Base-by-base conservation (phyloP, 139 green algal genomes). In the Chlorella sp. region DNA sequence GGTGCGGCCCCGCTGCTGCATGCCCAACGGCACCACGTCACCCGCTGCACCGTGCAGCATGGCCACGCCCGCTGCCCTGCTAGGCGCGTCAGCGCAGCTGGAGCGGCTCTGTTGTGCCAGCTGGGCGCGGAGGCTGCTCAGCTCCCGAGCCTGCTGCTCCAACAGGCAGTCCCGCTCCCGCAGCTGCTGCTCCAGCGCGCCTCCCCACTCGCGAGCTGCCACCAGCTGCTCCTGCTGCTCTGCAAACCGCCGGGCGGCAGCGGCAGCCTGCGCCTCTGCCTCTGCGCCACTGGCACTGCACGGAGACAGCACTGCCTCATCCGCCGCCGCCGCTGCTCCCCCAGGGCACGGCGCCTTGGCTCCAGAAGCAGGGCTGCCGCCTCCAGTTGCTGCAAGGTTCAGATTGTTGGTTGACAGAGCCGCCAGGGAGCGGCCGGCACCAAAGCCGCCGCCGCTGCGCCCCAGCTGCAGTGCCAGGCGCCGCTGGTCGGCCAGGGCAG, bases 181-280 rank as follows among this genome's bases (percentile, higher is more conserved):
- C 77, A 83, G 51, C 40, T 73, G n/a, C 20, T 58, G 32, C 14
- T 76, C 22, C 34, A 77, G 79, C 30, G 22, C 30, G 9, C 32
- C 0, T 20, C n/a, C 14, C n/a, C 90, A 78, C 83, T 94, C 91
- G 16, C 83, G 69, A 14, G 94, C 85, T 4, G 48, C 32, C 36
- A 90, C 90, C 48, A 95, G 88, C 89, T 94, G 88, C 51, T 94
- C 91, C 84, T 95, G 92, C 88, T 95, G 92, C 72, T 75, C 68
- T 22, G 86, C 89, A 87, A 95, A 92, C 41, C 87, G 87, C 73
- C 69, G 51, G 43, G 46, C 64, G 7, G 14, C 48, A 9, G 40
- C 77, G 30, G 51, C 76, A 30, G 38, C 54, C 54, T 70, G 38
- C 36, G 56, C 54, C 56, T 58, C 54, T 8, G 46, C n/a, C 32